Base-by-base conservation (phyloP, 768 basidiomycete species). In the Mycena polygramma region DNA sequence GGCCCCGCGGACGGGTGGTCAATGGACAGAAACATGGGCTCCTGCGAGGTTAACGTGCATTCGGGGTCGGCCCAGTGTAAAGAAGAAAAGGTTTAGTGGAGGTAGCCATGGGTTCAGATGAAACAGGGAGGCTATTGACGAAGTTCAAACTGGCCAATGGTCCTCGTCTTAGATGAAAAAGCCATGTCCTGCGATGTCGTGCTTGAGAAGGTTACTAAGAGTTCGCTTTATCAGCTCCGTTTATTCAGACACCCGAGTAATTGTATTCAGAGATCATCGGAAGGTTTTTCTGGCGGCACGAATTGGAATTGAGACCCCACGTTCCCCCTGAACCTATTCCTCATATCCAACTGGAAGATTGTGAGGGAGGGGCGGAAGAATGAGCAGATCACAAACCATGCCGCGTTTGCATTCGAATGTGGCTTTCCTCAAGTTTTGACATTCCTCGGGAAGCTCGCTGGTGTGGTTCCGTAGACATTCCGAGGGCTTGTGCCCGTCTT, bases 391-490 rank as follows among this genome's bases (percentile, higher is more conserved):
- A 83, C 90, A 68, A 68, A 95, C 94, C 93, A 95, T 93, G 51
- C 92, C 94, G 68, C 94, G 87, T 80, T 97, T 97, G 83, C 96
- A 97, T 73, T 97, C 94, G 74, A 93, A 96, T 0, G 93, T 91
- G 14, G 94, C 94, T 79, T 89, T 90, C 60, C 96, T 86, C 63
- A 97, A 82, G 35, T 89, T 87, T 77, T 90, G 89, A 78, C 96
- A 97, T 74, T 92, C 86, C 74, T 93, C 90, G 2, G 96, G 95
- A 30, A 97, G 85, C 71, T 95, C 92, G 63, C 91, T 83, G 26
- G 80, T 82, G 80, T 96, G 93, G 35, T 93, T 77, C 75, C 87
- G 90, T 57, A 97, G 86, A 80, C 96, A 97, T 39, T 94, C 92
- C 0, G 94, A 95, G 9, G 96, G 96, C n/a, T 93, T 84, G 63